phyloP scores from a whole-genome alignment of 2,329 filamentous ascomycete species.

The Emergomyces orientalis region DNA sequence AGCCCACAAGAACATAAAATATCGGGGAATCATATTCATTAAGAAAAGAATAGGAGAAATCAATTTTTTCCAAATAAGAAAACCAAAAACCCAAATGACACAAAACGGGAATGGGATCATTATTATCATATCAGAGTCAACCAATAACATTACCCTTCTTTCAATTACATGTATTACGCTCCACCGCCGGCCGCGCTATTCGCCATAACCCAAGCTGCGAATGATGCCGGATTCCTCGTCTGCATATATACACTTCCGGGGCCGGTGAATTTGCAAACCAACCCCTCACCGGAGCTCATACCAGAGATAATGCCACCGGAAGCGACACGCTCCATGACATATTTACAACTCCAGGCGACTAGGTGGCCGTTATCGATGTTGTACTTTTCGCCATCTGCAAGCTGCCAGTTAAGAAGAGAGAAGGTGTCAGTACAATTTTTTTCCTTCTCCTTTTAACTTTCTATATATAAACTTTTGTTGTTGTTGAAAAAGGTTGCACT shows the following conservation, averaged over 20 bases:
- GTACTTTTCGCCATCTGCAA: slow-evolving; percentile 65
- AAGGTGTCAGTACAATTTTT: not conserved
- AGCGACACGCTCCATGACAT: slow-evolving; percentile 78
- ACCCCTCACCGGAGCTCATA: slow-evolving; percentile 68
- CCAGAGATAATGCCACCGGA: slow-evolving; percentile 91
- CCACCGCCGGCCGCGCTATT: slow-evolving; percentile 6
- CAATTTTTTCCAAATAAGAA: not conserved
- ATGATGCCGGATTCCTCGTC: slow-evolving; percentile 69
- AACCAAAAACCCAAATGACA: not conserved
- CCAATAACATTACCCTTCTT: not conserved
- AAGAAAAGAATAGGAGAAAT: not conserved
- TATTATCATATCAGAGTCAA: not conserved
- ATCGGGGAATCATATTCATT: not conserved
- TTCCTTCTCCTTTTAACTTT: not conserved
- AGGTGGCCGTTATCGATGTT: slow-evolving; percentile 89
- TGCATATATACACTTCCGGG: slow-evolving; percentile 89
- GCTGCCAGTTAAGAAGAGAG: slow-evolving; percentile 19
- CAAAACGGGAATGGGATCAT: not conserved
- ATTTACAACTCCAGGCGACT: slow-evolving; percentile 95
- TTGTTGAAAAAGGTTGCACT: not conserved
- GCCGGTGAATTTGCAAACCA: slow-evolving; percentile 88
- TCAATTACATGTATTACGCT: not conserved
- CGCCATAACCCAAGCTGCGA: slow-evolving; percentile 43
- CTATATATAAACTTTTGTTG: not conserved
- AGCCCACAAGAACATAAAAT: no score